Evolutionary conservation across 805 yeast species (phyloP), one percentile per base, ranked within the genome.

Genomic region (Torulaspora indica): DNA sequence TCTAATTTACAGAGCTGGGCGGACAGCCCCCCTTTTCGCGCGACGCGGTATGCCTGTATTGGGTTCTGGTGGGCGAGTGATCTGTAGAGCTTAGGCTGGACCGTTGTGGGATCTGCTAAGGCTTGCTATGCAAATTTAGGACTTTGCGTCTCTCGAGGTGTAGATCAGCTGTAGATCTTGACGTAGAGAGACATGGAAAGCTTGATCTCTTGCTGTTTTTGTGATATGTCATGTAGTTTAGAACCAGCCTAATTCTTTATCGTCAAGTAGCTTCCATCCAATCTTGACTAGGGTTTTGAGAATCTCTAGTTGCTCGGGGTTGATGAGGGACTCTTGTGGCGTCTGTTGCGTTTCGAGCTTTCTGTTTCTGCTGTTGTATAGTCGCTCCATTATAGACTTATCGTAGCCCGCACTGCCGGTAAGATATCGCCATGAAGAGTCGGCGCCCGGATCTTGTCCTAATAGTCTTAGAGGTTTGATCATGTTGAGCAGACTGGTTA

Each of bases 161-260:
- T 12, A 25, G 28, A 25, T 25, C 28, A 25, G n/a, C 7, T 25
- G 28, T 25, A 25, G 28, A 25, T 25, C 28, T 25, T 6, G 25
- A 6, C 28, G n/a, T 25, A 9, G 28, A n/a, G n/a, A n/a, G n/a
- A n/a, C n/a, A n/a, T n/a, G n/a, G n/a, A n/a, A n/a, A n/a, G n/a
- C n/a, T n/a, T n/a, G n/a, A n/a, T n/a, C n/a, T n/a, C n/a, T 12
- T 25, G n/a, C 3, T 25, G 28, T 25, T 14, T 31, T 31, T 18
- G 12, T 2, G 18, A 14, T 15, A 13, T 18, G 15, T 15, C 6
- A 5, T 38, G 18, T 3, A 9, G 18, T 28, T 40, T 40, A 53
- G 34, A 48, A 49, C 68, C 68, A 63, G 5, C 68, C 68, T 17
- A 63, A 36, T 38, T 62, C 68, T 8, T 59, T 49, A 35, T 57